Base-by-base conservation (phyloP, 441 rosid genomes). In the Eruca vesicaria region DNA sequence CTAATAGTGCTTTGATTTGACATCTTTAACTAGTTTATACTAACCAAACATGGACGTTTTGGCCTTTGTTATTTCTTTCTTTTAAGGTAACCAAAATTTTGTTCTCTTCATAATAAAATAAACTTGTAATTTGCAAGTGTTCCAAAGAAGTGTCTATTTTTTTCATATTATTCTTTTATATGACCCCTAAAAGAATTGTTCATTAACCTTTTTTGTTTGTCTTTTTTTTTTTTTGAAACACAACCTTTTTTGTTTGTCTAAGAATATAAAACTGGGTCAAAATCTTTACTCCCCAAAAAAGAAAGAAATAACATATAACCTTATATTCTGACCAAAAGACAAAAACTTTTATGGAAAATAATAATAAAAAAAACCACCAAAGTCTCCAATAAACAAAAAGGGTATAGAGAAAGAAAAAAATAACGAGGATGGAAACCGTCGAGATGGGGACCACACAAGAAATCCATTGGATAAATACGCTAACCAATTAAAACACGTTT, bases 401-500 rank as follows among this genome's bases (percentile, higher is more conserved):
- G 1, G 0, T 56, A 56, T 14, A 41, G 2, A n/a, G 6, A 18
- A 20, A 36, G n/a, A 56, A 9, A 73, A 57, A 74, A 23, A 8
- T 9, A 69, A 53, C 43, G 28, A 57, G 60, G 63, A 84, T 68
- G 81, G 84, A 74, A 78, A 81, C 57, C 57, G 52, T 50, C 79
- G 38, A 45, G 67, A 4, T 28, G 10, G 85, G 9, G 84, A 66
- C 26, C 95, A 85, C 78, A 74, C 79, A 0, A 64, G 92, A 89
- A 92, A 92, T 89, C 97, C 88, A 79, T 2, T 33, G 52, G 85
- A 87, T 78, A 63, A 41, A 67, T 79, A 69, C 66, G 70, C 18
- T 72, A 75, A 19, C 97, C 97, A 94, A 88, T 94, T 5, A 72
- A 61, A 81, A 58, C 23, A n/a, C 80, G 12, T 4, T n/a, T 31